Base-by-base conservation (phyloP, 805 yeast genomes). In the Huiozyma sinensis region DNA sequence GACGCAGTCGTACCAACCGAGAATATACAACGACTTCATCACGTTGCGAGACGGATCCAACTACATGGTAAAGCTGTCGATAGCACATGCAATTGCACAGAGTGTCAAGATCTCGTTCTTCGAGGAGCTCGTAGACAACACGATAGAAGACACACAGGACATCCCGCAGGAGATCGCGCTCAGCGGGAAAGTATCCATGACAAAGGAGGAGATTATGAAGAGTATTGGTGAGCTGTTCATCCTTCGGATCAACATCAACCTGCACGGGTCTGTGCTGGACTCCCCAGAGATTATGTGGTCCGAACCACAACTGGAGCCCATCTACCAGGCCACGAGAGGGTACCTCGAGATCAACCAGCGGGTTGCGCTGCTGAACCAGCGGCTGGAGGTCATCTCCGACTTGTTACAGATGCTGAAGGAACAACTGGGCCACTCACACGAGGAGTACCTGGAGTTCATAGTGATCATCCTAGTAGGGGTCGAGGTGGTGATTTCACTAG, bases 221-320 rank as follows among this genome's bases (percentile, higher is more conserved):
- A 82, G 92, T 46, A 92, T 92, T 45, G 98, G 98, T 9, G 97
- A 92, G 64, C 72, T 92, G 49, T 92, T 92, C 63, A 92, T 92
- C 47, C 67, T 92, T 51, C 64, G 94, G 48, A 84, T 84, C 39
- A 84, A 84, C 60, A 84, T 84, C 48, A 84, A 84, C 55, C 66
- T 84, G 44, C 92, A 84, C 66, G 92, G 92, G 0, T 81, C 90
- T 0, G 94, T 92, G 28, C 69, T 92, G 48, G 98, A 92, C 61
- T 85, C 95, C 1, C 98, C 98, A 1, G 98, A 92, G 63, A 76
- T 92, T 46, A 88, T 92, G 96, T 92, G 98, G 98, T 79, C 97
- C 0, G 97, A 92, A 61, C 98, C 98, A 1, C 96, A 89, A 57
- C 70, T 92, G 48, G 98, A 92, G 60, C 98, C 98, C 1, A 88